Percentiles rank a stretch among this genome's conserved stretches.
Evolutionary conservation across 176 grass and related monocot genomes (phyloP).

Genomic region (Metroxylon sagu): DNA sequence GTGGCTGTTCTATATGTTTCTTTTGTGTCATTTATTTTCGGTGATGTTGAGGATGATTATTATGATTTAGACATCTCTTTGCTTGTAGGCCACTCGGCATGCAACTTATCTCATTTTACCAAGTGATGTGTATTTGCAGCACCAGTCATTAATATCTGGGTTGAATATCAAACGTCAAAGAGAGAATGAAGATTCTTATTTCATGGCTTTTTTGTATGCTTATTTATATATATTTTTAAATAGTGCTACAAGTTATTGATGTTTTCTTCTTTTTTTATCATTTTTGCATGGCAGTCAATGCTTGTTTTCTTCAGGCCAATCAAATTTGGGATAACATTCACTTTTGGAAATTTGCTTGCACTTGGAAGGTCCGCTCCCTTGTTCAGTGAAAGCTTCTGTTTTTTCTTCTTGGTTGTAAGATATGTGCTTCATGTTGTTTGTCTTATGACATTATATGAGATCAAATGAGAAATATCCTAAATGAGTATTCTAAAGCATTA

Average conservation of each 20-base stretch:
- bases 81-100: too few relatives aligned
- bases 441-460: too few relatives aligned
- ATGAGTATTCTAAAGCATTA: too few relatives aligned
- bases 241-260: background rate
- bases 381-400: background rate
- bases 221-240: background rate
- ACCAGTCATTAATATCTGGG: too few relatives aligned
- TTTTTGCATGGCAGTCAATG: slow-evolving; percentile 61
- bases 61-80: too few relatives aligned
- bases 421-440: background rate
- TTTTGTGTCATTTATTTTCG: too few relatives aligned
- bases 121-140: too few relatives aligned
- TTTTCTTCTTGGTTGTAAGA: background rate
- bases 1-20: too few relatives aligned
- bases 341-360: slow-evolving; percentile 95
- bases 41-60: too few relatives aligned
- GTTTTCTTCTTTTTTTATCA: slow-evolving; percentile 7
- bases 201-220: background rate
- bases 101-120: too few relatives aligned
- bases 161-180: too few relatives aligned
- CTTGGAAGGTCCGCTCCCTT: slow-evolving; percentile 69
- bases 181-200: background rate
- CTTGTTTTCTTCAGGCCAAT: slow-evolving; percentile 96
- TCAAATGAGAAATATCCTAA: too few relatives aligned
- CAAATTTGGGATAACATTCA: slow-evolving; percentile 96